Conservation (phyloP, 495 filamentous ascomycete species). For the Xylaria grammica region DNA sequence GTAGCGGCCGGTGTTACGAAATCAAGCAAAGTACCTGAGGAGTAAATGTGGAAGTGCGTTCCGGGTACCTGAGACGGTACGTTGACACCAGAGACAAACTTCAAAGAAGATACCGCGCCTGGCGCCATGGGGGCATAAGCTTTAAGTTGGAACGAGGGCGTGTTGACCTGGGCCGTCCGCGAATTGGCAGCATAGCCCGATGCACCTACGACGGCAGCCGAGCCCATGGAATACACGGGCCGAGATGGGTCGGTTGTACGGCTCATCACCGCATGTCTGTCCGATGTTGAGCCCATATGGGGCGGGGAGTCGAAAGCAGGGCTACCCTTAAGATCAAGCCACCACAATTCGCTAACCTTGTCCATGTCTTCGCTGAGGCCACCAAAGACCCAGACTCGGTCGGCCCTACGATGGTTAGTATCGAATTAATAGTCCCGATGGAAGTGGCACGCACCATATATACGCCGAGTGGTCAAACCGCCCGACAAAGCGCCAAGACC, state of each 20-base stretch:
- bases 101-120: conserved; percentile 85
- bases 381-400: conserved; percentile 95
- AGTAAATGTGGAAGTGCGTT: conserved; percentile 92
- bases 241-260: conserved; percentile 48
- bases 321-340: conserved; percentile 89
- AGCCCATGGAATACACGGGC: conserved; percentile 44
- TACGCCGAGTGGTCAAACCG: conserved; percentile 94
- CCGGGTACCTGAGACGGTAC: conserved; percentile 87
- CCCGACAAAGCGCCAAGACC: conserved; percentile 91
- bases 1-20: conserved; percentile 91
- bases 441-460: conserved; percentile 62
- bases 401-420: conserved; percentile 49
- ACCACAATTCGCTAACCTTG: conserved; percentile 92
- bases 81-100: conserved; percentile 86
- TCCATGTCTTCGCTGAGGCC: conserved; percentile 95
- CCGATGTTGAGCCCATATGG: conserved; percentile 68
- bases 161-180: conserved; percentile 79
- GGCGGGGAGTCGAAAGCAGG: conserved; percentile 79
- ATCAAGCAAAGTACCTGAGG: conserved; percentile 89
- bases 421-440: background rate
- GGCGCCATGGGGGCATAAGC: conserved; percentile 73
- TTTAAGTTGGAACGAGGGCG: conserved; percentile 69
- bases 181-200: conserved; percentile 90
- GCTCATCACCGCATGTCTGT: conserved; percentile 42
- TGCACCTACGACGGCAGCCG: conserved; percentile 56